phyloP scores from a whole-genome alignment of 1,284 basidiomycete genomes.

The Cryptococcus sp. region DNA sequence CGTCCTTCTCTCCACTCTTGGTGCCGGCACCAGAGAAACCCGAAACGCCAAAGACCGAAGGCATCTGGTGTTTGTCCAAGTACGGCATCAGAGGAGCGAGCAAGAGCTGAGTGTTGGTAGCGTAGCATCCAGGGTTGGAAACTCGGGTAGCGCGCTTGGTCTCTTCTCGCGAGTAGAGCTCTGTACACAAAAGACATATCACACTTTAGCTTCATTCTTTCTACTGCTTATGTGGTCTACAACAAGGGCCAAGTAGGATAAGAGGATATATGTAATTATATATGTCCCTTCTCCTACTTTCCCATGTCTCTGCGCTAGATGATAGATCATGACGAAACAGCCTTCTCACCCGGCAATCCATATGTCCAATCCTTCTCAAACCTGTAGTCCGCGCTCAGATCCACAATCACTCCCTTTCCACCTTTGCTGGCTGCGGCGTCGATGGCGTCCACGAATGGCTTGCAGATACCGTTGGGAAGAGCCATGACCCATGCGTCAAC shows the following conservation, averaged over 20 bases:
- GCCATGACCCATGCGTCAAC: slow-evolving; percentile 99
- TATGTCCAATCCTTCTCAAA: slow-evolving; percentile 97
- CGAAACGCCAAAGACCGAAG: slow-evolving; percentile 89
- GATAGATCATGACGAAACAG: slow-evolving; percentile 25
- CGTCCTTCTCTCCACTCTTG: slow-evolving; percentile 63
- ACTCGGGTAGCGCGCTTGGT: slow-evolving; percentile 77
- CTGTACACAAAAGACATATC: slow-evolving; percentile 55
- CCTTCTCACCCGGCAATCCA: slow-evolving; percentile 92
- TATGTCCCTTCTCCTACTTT: slow-evolving; percentile 1
- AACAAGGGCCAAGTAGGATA: slow-evolving; percentile 18
- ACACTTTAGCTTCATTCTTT: slow-evolving; percentile 30
- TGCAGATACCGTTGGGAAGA: slow-evolving; percentile 93
- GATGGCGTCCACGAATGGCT: slow-evolving; percentile 95
- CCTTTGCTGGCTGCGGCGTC: slow-evolving; percentile 67
- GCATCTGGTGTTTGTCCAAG: slow-evolving; percentile 65
- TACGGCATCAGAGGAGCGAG: slow-evolving; percentile 82
- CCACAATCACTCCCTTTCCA: slow-evolving; percentile 72
- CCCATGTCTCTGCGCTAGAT: not conserved
- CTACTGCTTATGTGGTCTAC: not conserved
- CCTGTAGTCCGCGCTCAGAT: slow-evolving; percentile 91
- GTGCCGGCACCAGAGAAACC: slow-evolving; percentile 97
- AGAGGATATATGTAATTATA: slow-evolving; percentile 4
- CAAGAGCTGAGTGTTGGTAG: slow-evolving; percentile 89
- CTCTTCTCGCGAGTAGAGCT: slow-evolving; percentile 78
- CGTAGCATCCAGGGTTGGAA: slow-evolving; percentile 97